Conservation (phyloP, 257 asterid species). For the Fraxinus anomala region DNA sequence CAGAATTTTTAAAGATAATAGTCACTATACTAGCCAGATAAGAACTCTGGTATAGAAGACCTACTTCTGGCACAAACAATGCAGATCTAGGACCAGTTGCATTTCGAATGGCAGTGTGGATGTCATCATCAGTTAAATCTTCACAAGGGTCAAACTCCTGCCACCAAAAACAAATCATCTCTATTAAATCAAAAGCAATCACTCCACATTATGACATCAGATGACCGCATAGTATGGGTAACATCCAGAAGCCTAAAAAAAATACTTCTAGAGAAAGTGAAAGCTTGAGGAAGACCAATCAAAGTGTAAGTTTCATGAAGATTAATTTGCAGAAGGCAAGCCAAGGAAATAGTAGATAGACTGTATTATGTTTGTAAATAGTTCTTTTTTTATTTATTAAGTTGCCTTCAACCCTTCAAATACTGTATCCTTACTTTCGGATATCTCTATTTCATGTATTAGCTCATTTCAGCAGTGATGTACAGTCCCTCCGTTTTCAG, state of each 20-base stretch:
- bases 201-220: not conserved
- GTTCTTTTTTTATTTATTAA: not conserved
- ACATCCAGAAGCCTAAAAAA: slow-evolving; percentile 13
- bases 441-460: not conserved
- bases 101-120: slow-evolving; percentile 89
- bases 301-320: slow-evolving; percentile 3
- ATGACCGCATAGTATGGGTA: not conserved
- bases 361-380: not conserved
- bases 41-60: slow-evolving; percentile 30
- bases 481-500: not conserved
- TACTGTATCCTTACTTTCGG: not conserved
- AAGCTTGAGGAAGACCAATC: slow-evolving; percentile 11
- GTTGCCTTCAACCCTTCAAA: not conserved
- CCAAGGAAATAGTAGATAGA: slow-evolving; percentile 8
- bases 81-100: slow-evolving; percentile 91
- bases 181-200: slow-evolving; percentile 16
- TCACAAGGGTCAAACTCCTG: slow-evolving; percentile 98
- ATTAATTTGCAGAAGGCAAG: slow-evolving; percentile 11
- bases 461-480: slow-evolving; percentile 1
- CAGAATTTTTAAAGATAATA: slow-evolving; percentile 17
- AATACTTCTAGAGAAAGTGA: not conserved
- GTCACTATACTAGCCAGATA: slow-evolving; percentile 1
- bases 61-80: slow-evolving; percentile 85
- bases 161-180: slow-evolving; percentile 31
- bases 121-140: slow-evolving; percentile 88